phyloP scores from a whole-genome alignment of 306 rosid species.

The Fragaria nilgerrensis region DNA sequence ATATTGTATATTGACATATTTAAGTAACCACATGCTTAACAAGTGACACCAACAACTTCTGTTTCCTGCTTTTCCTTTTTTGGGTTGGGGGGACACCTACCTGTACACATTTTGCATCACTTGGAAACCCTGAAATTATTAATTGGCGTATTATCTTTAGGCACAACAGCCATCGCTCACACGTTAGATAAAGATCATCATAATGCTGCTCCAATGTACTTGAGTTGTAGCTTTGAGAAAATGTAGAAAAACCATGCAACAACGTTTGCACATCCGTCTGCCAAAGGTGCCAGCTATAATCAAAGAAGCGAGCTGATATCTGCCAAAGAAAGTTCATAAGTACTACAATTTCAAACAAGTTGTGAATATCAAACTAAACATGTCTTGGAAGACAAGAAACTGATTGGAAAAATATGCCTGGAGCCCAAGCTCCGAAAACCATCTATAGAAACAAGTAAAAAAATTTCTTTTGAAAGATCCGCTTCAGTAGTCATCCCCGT shows the following conservation, averaged over 20 bases:
- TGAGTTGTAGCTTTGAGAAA: conserved; percentile 60
- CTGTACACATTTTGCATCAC: conserved; percentile 89
- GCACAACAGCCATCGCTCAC: conserved; percentile 95
- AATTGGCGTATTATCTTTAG: conserved; percentile 84
- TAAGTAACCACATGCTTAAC: background rate
- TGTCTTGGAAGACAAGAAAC: background rate
- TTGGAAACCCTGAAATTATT: conserved; percentile 80
- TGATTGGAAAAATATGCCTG: background rate
- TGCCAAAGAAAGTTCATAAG: conserved; percentile 45
- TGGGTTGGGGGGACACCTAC: conserved; percentile 31
- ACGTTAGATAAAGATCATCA: conserved; percentile 68
- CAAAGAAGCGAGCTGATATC: conserved; percentile 92
- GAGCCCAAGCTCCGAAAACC: background rate
- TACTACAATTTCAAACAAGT: background rate
- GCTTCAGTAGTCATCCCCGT: background rate
- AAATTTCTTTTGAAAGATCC: background rate
- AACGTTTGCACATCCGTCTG: conserved; percentile 82
- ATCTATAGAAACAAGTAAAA: background rate
- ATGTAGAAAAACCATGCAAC: conserved; percentile 70
- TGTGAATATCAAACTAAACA: background rate
- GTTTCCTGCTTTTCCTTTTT: background rate
- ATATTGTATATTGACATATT: background rate
- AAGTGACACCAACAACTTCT: background rate
- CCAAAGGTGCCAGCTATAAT: conserved; percentile 95
- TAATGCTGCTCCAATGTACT: conserved; percentile 62